Percentiles rank a stretch among this genome's conserved stretches.
Conservation (phyloP, 2,329 filamentous ascomycete species). For the Ascosphaera pollenicola region DNA sequence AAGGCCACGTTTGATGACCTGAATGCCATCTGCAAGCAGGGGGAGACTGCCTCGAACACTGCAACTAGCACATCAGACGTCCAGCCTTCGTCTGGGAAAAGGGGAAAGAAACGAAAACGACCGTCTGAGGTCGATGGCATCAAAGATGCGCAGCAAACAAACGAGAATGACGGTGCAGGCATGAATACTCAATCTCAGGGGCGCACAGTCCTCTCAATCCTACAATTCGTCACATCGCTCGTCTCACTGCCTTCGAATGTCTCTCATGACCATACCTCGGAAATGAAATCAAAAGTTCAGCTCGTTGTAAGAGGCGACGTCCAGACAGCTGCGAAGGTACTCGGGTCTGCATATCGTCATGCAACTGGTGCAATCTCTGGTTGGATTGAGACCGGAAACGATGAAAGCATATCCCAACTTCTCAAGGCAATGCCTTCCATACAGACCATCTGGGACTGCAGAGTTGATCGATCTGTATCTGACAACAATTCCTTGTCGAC, state of each 20-base stretch:
- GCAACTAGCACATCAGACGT: slow-evolving; percentile 6
- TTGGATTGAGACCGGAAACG: slow-evolving; percentile 13
- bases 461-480: slow-evolving; percentile 4
- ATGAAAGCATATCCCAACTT: slow-evolving; percentile 9
- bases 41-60: slow-evolving; percentile 2
- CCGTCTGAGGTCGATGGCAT: slow-evolving; percentile 8
- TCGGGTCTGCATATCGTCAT: slow-evolving; percentile 15
- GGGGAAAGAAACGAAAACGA: slow-evolving; percentile 19
- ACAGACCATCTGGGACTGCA: slow-evolving; percentile 1
- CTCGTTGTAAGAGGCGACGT: slow-evolving; percentile 17
- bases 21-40: neutral
- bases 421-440: neutral
- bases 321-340: slow-evolving; percentile 12
- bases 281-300: slow-evolving; percentile 16
- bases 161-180: neutral
- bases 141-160: slow-evolving; percentile 6
- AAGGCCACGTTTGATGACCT: slow-evolving; percentile 42
- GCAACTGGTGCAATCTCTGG: slow-evolving; percentile 9
- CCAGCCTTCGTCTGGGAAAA: slow-evolving; percentile 2
- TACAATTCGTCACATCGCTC: slow-evolving; percentile 12
- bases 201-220: slow-evolving; percentile 11
- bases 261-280: slow-evolving; percentile 1
- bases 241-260: slow-evolving; percentile 11
- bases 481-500: slow-evolving; percentile 12
- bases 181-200: neutral